These are phyloP conservation scores for Spathaspora arborariae DNA, from an alignment of 805 yeast genomes.

Conservation along the genomic window DNA sequence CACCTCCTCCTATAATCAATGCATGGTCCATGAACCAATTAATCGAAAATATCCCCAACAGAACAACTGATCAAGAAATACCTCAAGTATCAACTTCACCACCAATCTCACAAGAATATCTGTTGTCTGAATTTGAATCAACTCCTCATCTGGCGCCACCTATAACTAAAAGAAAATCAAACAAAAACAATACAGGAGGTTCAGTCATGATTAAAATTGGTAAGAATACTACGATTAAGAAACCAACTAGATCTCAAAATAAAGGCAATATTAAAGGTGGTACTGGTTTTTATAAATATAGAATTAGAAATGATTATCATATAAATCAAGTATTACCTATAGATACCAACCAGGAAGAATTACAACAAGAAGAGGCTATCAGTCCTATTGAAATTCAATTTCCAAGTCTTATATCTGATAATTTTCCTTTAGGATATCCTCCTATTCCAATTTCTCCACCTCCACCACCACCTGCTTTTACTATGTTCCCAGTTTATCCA, in stretches of 20 bases:
- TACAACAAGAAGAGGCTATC: no score
- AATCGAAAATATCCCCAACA: not conserved
- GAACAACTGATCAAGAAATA: not conserved
- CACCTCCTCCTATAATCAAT: slow-evolving; percentile 9
- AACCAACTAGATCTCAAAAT: slow-evolving; percentile 7
- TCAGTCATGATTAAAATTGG: slow-evolving; percentile 6
- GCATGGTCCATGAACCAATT: slow-evolving; percentile 9
- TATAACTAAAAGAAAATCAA: not conserved
- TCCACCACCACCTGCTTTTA: not conserved
- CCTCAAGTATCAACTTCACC: not conserved
- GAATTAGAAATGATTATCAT: not conserved
- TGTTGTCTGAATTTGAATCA: no score
- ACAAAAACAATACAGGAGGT: not conserved
- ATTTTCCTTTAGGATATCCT: not conserved
- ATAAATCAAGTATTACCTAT: not conserved
- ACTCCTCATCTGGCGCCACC: slow-evolving; percentile 3
- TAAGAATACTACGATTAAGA: slow-evolving; percentile 9
- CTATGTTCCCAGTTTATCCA: not conserved
- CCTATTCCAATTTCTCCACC: not conserved
- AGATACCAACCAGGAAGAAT: no score
- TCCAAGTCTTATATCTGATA: not conserved
- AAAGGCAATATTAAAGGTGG: not conserved
- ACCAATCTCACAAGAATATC: not conserved
- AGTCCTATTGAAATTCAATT: not conserved
- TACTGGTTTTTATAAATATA: slow-evolving; percentile 1